Evolutionary conservation across 2,329 filamentous ascomycete genomes (phyloP).

Genomic region (Rutstroemia sydowiana): DNA sequence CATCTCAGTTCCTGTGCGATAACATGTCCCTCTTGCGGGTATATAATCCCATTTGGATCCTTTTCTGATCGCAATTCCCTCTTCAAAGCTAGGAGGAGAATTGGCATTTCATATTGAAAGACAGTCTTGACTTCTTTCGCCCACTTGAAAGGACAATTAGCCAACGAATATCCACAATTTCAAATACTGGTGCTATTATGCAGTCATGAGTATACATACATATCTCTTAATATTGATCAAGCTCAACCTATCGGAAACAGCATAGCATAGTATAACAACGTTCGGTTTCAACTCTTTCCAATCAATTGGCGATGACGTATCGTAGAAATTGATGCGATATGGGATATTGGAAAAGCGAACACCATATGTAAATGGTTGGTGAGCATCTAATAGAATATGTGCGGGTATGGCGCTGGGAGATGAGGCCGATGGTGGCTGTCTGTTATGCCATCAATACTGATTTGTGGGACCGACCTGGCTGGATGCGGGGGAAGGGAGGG

Average conservation of each 20-base stretch:
- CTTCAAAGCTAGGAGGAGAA: slow-evolving; percentile 53
- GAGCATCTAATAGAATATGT: slow-evolving; percentile 45
- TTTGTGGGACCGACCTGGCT: no score
- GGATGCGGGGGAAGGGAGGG: not conserved
- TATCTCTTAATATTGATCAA: slow-evolving; percentile 51
- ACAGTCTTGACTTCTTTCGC: slow-evolving; percentile 44
- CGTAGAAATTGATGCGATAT: slow-evolving; percentile 52
- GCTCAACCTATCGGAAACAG: slow-evolving; percentile 51
- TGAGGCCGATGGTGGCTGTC: slow-evolving; percentile 20
- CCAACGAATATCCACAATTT: no score
- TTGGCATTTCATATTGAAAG: slow-evolving; percentile 44
- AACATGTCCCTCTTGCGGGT: slow-evolving; percentile 53
- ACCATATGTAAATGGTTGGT: slow-evolving; percentile 55
- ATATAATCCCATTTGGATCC: slow-evolving; percentile 53
- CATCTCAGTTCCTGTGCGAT: slow-evolving; percentile 50
- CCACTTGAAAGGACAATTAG: slow-evolving; percentile 42
- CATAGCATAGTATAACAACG: slow-evolving; percentile 52
- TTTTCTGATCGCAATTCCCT: slow-evolving; percentile 49
- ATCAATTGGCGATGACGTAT: slow-evolving; percentile 50
- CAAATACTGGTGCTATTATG: no score
- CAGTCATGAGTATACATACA: slow-evolving; percentile 33
- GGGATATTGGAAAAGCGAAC: slow-evolving; percentile 38
- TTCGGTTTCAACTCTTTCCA: slow-evolving; percentile 54
- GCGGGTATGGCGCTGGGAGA: not conserved
- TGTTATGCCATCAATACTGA: slow-evolving; percentile 26